phyloP scores from a whole-genome alignment of 768 basidiomycete genomes.

The Tephrocybe sp. region DNA sequence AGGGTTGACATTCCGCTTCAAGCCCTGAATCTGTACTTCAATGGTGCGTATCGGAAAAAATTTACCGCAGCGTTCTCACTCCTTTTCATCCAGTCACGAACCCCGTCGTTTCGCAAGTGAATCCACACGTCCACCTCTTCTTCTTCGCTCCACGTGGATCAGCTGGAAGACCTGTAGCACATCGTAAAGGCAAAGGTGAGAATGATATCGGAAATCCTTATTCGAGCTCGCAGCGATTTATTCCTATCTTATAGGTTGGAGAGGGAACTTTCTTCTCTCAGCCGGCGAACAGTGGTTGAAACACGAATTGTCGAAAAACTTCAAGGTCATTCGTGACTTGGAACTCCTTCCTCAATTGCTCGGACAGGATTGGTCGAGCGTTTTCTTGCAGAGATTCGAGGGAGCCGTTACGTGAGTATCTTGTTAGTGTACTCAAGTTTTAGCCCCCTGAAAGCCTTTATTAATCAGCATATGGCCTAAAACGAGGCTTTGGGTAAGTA shows the following conservation, averaged over 20 bases:
- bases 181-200: conserved; percentile 86
- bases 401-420: conserved; percentile 76
- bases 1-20: conserved; percentile 96
- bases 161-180: conserved; percentile 90
- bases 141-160: conserved; percentile 92
- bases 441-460: conserved; percentile 5
- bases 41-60: conserved; percentile 42
- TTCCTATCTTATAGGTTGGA: conserved; percentile 62
- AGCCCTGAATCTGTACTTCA: conserved; percentile 84
- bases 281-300: conserved; percentile 95
- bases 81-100: conserved; percentile 62
- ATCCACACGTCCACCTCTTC: conserved; percentile 89
- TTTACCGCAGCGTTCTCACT: conserved; percentile 2
- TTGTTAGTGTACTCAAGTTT: conserved; percentile 24
- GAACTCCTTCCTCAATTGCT: conserved; percentile 92
- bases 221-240: not conserved
- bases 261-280: conserved; percentile 90
- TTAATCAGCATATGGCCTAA: conserved; percentile 74
- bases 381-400: conserved; percentile 94
- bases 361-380: conserved; percentile 94
- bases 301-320: conserved; percentile 94
- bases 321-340: conserved; percentile 95
- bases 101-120: conserved; percentile 93
- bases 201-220: not conserved
- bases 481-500: conserved; percentile 67